Base-by-base conservation (phyloP, 345 rosid genomes). In the Cardamine occulta region DNA sequence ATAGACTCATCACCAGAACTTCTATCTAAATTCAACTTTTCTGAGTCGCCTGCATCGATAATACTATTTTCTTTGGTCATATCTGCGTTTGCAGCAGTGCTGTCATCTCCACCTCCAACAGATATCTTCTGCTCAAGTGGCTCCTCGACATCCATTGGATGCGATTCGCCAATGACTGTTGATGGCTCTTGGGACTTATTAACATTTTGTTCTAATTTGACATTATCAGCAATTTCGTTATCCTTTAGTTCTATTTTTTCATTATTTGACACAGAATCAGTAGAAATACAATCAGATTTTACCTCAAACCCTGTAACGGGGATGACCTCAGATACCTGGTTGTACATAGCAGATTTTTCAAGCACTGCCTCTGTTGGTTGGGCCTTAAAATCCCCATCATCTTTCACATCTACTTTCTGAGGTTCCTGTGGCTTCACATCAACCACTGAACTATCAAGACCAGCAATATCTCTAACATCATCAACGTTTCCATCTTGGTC, bases 271-370 rank as follows among this genome's bases (percentile, higher is more conserved):
- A 93, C 90, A 93, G 87, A 91, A 96, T 93, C 97, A 91, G 94
- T 83, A 96, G 91, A 84, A 89, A 96, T 82, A 88, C 96, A 88
- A 90, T 89, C 94, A 89, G 91, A 96, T 89, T 89, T 93, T 93
- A 91, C 94, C 91, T 85, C 96, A 88, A 82, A 85, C 90, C 97
- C 99, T 87, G 89, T 83, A 85, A 66, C 84, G 73, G 91, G 86
- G 96, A 84, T 96, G 90, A 93, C 98, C 91, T 89, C 97, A 82
- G 98, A 87, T 96, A 96, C 99, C 99, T 93, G 98, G 89, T 86
- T 86, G 68, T 74, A 79, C 26, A 79, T 82, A 69, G 96, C 81
- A 93, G 96, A 77, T 29, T 79, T 57, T 72, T 83, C 90, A 74
- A 59, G 81, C 85, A 64, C 10, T 79, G 76, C 85, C 80, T 84